A percentile compares a stretch with the other conserved stretches of the same genome.
These are phyloP conservation scores for Aspergillaceae sp. DNA, from an alignment of 2,329 filamentous ascomycete genomes.

Conservation along the genomic window DNA sequence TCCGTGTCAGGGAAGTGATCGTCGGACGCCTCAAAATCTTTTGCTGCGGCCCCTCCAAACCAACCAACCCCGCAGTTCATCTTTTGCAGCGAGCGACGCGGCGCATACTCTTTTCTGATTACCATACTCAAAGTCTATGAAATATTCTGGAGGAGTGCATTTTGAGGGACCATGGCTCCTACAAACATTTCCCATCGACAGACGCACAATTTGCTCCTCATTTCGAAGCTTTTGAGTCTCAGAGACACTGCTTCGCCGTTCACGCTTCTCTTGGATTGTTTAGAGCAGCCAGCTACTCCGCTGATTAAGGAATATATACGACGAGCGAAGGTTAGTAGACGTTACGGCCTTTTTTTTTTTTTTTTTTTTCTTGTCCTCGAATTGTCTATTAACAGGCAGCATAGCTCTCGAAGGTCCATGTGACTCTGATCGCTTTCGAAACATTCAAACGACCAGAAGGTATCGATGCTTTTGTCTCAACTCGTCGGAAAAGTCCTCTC, in stretches of 20 bases:
- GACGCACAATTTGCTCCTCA: conserved; percentile 74
- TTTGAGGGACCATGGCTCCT: conserved; percentile 23
- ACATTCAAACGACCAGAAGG: conserved; percentile 57
- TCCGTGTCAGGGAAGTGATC: conserved; percentile 5
- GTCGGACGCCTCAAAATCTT: conserved; percentile 16
- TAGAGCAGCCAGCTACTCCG: conserved; percentile 69
- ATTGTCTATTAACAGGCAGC: not conserved
- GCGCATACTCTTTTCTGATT: conserved; percentile 5
- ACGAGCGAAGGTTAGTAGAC: conserved; percentile 57
- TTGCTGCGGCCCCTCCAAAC: conserved; percentile 12
- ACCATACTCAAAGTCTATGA: not conserved
- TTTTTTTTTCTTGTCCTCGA: not conserved
- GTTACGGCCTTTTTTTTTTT: not conserved
- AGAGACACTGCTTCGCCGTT: conserved; percentile 76
- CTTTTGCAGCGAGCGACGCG: not conserved
- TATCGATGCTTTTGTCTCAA: conserved; percentile 60
- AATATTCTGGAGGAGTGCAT: not conserved
- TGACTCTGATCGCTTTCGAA: conserved; percentile 71
- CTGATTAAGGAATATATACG: conserved; percentile 65
- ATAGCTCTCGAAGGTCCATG: conserved; percentile 51
- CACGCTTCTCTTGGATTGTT: conserved; percentile 72
- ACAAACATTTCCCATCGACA: conserved; percentile 52
- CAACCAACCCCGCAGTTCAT: conserved; percentile 8
- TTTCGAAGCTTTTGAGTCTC: conserved; percentile 71
- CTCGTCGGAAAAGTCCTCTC: conserved; percentile 50